These are phyloP conservation scores for Thalassiosira oceanica DNA, from an alignment of 352 stramenopile genomes.

Conservation along the genomic window DNA sequence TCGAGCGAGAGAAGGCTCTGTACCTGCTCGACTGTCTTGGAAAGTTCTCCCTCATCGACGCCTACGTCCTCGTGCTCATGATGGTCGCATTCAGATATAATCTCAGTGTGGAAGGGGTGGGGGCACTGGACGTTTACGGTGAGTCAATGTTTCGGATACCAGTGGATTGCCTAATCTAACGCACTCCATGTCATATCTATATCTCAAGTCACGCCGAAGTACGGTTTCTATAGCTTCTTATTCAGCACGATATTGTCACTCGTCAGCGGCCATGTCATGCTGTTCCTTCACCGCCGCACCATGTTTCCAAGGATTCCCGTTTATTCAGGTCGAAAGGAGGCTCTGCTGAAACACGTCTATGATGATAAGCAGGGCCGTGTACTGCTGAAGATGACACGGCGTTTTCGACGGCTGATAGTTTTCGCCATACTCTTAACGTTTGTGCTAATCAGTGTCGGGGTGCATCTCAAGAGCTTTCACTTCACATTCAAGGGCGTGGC, in stretches of 20 bases:
- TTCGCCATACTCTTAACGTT: constrained; percentile 44
- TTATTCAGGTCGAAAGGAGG: constrained; percentile 44
- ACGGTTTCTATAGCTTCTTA: constrained; percentile 81
- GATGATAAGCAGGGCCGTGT: constrained; percentile 50
- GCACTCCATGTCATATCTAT: too few relatives aligned
- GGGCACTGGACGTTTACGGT: constrained; percentile 70
- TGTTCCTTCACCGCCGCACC: constrained; percentile 72
- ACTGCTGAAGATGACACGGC: constrained; percentile 40
- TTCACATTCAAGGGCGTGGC: constrained; percentile 80
- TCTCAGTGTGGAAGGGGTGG: constrained; percentile 58
- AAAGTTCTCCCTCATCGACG: constrained; percentile 84
- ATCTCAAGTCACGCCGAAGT: constrained; percentile 74
- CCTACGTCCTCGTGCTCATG: constrained; percentile 83
- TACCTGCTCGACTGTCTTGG: constrained; percentile 76
- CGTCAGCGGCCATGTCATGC: constrained; percentile 68
- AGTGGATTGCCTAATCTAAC: too few relatives aligned
- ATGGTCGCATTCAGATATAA: constrained; percentile 83
- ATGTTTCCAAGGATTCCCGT: constrained; percentile 41
- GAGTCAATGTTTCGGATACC: too few relatives aligned
- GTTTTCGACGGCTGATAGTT: constrained; percentile 34
- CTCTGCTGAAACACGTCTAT: constrained; percentile 42
- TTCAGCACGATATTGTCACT: constrained; percentile 77
- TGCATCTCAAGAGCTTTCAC: constrained; percentile 70
- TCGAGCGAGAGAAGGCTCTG: constrained; percentile 64
- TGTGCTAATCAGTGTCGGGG: constrained; percentile 59